A percentile compares a stretch with the other conserved stretches of the same genome.
phyloP scores from a whole-genome alignment of 75 land plant species.

The Picea glauca region DNA sequence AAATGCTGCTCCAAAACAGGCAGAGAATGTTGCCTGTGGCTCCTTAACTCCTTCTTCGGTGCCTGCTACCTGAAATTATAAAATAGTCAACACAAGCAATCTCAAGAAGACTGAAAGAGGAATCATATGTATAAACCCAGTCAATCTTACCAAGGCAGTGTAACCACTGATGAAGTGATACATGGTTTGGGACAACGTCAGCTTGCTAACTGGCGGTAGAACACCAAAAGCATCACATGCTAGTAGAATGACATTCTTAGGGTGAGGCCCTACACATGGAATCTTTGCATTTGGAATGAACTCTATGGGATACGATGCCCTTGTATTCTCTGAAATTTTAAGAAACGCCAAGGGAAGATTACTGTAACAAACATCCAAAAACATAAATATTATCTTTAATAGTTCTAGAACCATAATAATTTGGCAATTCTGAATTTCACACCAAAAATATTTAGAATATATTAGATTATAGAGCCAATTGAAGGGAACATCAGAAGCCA shows the following conservation, averaged over 20 bases:
- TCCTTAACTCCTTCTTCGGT: constrained; percentile 24
- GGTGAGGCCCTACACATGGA: constrained; percentile 42
- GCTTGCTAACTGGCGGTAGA: constrained; percentile 39
- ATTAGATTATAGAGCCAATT: background rate
- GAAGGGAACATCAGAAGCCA: background rate
- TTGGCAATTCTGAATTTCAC: background rate
- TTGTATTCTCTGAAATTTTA: constrained; percentile 25
- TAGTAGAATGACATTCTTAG: constrained; percentile 32
- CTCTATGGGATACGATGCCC: constrained; percentile 40
- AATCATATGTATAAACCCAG: background rate
- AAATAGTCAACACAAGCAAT: background rate
- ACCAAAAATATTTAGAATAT: background rate
- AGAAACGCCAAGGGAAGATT: background rate
- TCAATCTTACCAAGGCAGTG: constrained; percentile 33
- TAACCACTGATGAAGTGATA: constrained; percentile 49
- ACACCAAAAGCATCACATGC: constrained; percentile 48
- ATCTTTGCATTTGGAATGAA: constrained; percentile 34
- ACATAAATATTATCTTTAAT: background rate
- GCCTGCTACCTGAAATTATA: constrained; percentile 16
- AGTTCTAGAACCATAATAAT: background rate
- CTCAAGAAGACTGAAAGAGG: background rate
- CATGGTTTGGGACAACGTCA: constrained; percentile 34
- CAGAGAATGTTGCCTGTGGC: constrained; percentile 23
- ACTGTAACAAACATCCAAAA: background rate
- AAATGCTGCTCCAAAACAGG: constrained; percentile 26